Evolutionary conservation across 2,329 filamentous ascomycete species (phyloP).

Genomic region (Penicillium fuscoglaucum): DNA sequence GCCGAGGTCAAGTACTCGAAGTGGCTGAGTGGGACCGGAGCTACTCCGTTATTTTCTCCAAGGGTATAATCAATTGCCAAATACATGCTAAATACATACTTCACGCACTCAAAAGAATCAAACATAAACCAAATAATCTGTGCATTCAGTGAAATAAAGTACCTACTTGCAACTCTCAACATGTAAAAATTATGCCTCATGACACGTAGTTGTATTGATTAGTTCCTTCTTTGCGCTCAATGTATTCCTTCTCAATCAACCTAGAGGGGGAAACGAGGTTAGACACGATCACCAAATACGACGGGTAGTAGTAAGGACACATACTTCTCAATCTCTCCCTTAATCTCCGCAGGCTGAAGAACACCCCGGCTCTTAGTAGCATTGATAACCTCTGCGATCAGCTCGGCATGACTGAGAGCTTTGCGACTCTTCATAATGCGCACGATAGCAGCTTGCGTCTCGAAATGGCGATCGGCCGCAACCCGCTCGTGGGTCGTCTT

Average conservation of each 20-base stretch:
- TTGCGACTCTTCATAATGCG: slow-evolving; percentile 96
- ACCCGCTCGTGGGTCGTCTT: slow-evolving; percentile 90
- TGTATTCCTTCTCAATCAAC: slow-evolving; percentile 89
- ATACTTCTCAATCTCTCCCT: slow-evolving; percentile 93
- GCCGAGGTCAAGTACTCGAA: background rate
- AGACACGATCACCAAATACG: background rate
- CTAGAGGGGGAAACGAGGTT: slow-evolving; percentile 44
- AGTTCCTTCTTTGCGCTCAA: slow-evolving; percentile 69
- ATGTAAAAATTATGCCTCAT: slow-evolving; percentile 36
- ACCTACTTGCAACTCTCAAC: slow-evolving; percentile 5
- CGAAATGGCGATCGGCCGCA: slow-evolving; percentile 84
- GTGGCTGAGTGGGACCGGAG: slow-evolving; percentile 1
- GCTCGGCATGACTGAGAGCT: slow-evolving; percentile 77
- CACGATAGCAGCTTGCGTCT: slow-evolving; percentile 96
- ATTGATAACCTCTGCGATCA: slow-evolving; percentile 89
- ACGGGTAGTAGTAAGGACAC: slow-evolving; percentile 35
- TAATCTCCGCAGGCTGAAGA: slow-evolving; percentile 83
- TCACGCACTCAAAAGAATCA: background rate
- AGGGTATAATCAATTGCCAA: background rate
- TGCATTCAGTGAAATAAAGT: background rate
- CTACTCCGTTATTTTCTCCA: background rate
- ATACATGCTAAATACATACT: background rate
- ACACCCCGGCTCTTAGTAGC: slow-evolving; percentile 84
- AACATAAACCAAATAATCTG: background rate
- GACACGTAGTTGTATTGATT: slow-evolving; percentile 71